Evolutionary conservation across 352 stramenopile species (phyloP), one percentile per base, ranked within the genome.

Genomic region (Phytopythium montanum): DNA sequence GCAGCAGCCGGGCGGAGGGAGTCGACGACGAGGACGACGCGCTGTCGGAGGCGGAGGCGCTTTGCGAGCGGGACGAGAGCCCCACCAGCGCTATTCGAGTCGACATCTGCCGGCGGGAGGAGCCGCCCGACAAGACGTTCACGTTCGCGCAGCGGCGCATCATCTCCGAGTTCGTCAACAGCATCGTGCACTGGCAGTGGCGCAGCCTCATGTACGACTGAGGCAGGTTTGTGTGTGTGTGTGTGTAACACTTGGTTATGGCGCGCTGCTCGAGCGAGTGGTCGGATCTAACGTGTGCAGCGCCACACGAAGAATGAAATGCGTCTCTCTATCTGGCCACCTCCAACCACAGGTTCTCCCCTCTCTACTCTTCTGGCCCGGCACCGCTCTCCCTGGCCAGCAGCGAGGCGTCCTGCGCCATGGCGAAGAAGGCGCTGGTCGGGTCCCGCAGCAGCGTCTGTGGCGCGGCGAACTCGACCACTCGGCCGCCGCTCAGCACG

Each of bases 111-210:
- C 85, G 84, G 2, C 85, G 87, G 25, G 87, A 96, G 53, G 87
- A 94, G 60, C 80, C 87, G 2, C 65, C 64, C 29, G 92, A 89
- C 62, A 81, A 86, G 49, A 76, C 75, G 66, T 92, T 96, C 62
- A 92, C 85, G 19, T 79, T 87, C 21, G 77, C 85, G 3, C 87
- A 96, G 66, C 83, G 87, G 9, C 84, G 85, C 21, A 85, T 85
- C 31, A 90, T 96, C 62, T 75, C 78, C 3, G 82, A 94, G 52
- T 94, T 96, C 63, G 81, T 96, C 36, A 96, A 96, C 65, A 86
- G 71, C 60, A 87, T 94, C 50, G 81, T 94, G 46, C 86, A 94
- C 68, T 96, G 87, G 87, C 87, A 94, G 51, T 96, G 87, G 87
- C 77, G 81, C 16, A 88, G 76, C 65, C 73, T 94, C 52, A 77